phyloP scores from a whole-genome alignment of 1,139 yeast genomes.

The Magnusiomyces fungicola region DNA sequence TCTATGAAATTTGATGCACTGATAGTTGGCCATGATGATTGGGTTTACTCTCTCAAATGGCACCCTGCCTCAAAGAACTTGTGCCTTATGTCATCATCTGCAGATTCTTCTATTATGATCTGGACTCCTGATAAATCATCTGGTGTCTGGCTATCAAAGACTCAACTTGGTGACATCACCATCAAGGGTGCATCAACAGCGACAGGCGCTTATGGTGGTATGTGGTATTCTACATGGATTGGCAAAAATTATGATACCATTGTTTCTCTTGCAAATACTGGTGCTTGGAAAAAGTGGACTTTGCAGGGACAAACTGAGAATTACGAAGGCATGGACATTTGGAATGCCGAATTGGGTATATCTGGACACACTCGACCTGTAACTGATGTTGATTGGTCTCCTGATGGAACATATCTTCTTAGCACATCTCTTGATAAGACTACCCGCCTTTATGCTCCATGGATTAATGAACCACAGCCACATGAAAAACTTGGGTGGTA shows the following conservation, averaged over 20 bases:
- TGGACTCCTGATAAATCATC: constrained; percentile 87
- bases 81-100: constrained; percentile 74
- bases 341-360: constrained; percentile 54
- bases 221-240: constrained; percentile 88
- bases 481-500: constrained; percentile 49
- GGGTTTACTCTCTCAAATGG: constrained; percentile 88
- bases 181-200: constrained; percentile 97
- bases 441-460: constrained; percentile 69
- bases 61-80: constrained; percentile 46
- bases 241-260: constrained; percentile 52
- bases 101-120: constrained; percentile 91
- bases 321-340: constrained; percentile 27
- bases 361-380: constrained; percentile 72
- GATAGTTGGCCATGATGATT: constrained; percentile 96
- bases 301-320: constrained; percentile 30
- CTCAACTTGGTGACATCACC: constrained; percentile 83
- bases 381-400: constrained; percentile 78
- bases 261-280: constrained; percentile 66
- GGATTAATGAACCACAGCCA: constrained; percentile 31
- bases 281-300: constrained; percentile 80
- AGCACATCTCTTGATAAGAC: constrained; percentile 90
- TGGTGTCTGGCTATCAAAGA: constrained; percentile 83
- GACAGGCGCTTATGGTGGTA: constrained; percentile 96
- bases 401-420: constrained; percentile 57
- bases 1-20: constrained; percentile 83